Percentiles rank a stretch among this genome's conserved stretches.
These are phyloP conservation scores for Chytriomyces hyalinus DNA, from an alignment of 192 early-diverging fungal genomes.

Conservation along the genomic window DNA sequence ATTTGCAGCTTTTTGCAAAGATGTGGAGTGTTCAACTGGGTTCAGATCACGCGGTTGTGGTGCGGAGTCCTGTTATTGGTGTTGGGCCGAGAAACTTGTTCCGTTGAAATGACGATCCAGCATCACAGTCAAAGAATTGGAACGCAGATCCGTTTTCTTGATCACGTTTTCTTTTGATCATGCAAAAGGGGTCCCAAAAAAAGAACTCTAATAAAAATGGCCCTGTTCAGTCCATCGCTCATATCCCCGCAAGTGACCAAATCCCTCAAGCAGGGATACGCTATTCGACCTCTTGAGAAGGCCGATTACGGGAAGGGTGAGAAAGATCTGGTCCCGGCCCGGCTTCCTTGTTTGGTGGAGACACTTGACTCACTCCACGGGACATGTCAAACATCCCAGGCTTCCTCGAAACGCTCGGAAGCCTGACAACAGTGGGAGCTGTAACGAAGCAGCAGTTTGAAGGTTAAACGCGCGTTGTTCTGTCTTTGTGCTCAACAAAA, in stretches of 20 bases:
- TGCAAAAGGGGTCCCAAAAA: not conserved
- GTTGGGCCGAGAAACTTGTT: too few species aligned
- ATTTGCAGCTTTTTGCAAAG: too few species aligned
- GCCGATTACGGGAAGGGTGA: conserved; percentile 81
- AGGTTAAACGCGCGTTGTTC: conserved; percentile 46
- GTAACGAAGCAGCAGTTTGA: conserved; percentile 70
- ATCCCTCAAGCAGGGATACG: conserved; percentile 69
- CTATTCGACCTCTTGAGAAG: conserved; percentile 75
- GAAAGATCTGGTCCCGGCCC: conserved; percentile 47
- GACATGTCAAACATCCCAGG: conserved; percentile 35
- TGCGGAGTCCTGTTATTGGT: too few species aligned
- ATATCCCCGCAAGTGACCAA: conserved; percentile 71
- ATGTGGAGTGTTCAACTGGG: too few species aligned
- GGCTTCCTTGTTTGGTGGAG: conserved; percentile 13
- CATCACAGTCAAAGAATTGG: too few species aligned
- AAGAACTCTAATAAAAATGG: not conserved
- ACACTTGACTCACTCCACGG: not conserved
- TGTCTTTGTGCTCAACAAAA: not conserved
- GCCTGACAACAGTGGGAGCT: conserved; percentile 80
- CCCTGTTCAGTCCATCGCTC: conserved; percentile 67
- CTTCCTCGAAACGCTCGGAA: conserved; percentile 61
- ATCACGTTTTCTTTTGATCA: not conserved
- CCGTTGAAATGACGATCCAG: too few species aligned
- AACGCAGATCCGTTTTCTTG: too few species aligned
- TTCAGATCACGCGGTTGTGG: too few species aligned